Base-by-base conservation (phyloP, 768 basidiomycete genomes). In the Serendipita sp. region DNA sequence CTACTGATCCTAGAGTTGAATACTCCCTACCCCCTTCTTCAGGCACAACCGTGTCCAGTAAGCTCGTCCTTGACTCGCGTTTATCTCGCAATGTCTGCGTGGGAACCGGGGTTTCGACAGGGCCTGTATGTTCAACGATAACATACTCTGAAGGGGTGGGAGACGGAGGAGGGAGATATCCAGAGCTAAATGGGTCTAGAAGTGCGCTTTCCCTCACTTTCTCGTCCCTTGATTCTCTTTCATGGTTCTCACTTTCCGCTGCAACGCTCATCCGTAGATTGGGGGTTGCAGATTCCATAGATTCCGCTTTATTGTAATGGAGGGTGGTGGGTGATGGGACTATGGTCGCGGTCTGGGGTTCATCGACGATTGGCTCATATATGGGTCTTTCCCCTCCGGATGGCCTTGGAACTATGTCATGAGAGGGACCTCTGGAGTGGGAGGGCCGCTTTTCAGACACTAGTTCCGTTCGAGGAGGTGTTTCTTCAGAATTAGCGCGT, bases 71-170 rank as follows among this genome's bases (percentile, higher is more conserved):
- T n/a, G 52, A 53, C 52, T 53, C 52, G 52, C 52, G 52, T 53
- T 53, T 53, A 53, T 53, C 52, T 13, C 52, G 52, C 52, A 31
- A 53, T 29, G 52, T 53, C 15, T 29, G 52, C 52, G 52, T 15
- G 23, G 52, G 52, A 27, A 53, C 16, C 13, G 2, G 52, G 13
- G 16, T 15, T 53, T 53, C 52, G 23, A 23, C 23, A 23, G 23
- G 23, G 10, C 16, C 15, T 1, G 52, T 13, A 31, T 53, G 52
- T 11, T 53, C 52, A 11, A 53, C 29, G 52, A 53, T 53, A 31
- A 53, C 52, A 53, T 53, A 53, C 29, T 53, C 52, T 11, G 52
- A 53, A 16, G 52, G 52, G 13, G 52, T 53, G 52, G 52, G 52
- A 53, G 52, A 53, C 29, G 52, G 52, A 13, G 52, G 52, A 11